Base-by-base conservation (phyloP, 2,329 filamentous ascomycete species). In the Dactylellina cionopaga region DNA sequence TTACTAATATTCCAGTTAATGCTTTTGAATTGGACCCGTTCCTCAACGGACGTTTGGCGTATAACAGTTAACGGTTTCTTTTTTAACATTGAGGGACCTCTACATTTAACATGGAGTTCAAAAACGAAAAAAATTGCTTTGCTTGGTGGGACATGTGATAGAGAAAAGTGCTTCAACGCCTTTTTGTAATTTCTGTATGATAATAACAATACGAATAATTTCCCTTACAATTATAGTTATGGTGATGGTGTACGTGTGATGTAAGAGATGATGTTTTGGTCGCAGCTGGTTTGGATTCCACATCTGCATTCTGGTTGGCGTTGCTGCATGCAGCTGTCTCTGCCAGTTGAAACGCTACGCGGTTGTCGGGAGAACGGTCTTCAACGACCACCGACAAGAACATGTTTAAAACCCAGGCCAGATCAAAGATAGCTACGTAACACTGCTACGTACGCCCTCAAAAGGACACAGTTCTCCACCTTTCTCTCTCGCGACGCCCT, bases 81-180 rank as follows among this genome's bases (percentile, higher is more conserved):
- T 56, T 66, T 71, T 71, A 71, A 71, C 65, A 71, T 71, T n/a
- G 47, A 60, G 65, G 65, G 59, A 63, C 43, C 56, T 62, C 65
- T 64, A 71, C 58, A 71, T 71, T 71, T 71, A 71, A 71, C 58
- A 64, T 71, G 58, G 66, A 71, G 65, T 71, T 71, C 51, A 58
- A 63, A 63, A 64, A 51, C n/a, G n/a, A n/a, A n/a, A n/a, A 41
- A 15, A 29, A n/a, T 27, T 39, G 49, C 24, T 58, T 52, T n/a
- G n/a, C 11, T 63, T 44, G 46, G 31, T 56, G 35, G 51, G 58
- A 55, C 44, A n/a, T 54, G 41, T 19, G 37, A 39, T 66, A 55
- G 55, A 69, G 47, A 70, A 70, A 70, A 70, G 65, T 43, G 56
- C 65, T 63, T 70, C 65, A 63, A 63, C 65, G 65, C 56, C 39